These are phyloP conservation scores for Wickerhamomyces sp. DNA, from an alignment of 1,139 yeast genomes.

Conservation along the genomic window DNA sequence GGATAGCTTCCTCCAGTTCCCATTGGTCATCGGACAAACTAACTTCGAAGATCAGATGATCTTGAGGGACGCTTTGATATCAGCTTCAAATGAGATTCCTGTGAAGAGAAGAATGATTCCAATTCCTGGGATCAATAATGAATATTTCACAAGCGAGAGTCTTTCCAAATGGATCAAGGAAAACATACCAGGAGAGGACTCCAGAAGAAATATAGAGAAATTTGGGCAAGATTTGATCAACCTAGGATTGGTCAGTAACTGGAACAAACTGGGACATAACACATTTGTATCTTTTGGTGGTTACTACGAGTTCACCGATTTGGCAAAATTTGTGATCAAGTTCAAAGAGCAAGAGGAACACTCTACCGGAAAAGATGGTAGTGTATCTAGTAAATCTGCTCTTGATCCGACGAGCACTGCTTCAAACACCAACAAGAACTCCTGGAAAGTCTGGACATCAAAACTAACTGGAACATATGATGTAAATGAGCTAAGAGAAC, in stretches of 20 bases:
- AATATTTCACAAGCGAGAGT: constrained; percentile 17
- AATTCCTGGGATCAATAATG: constrained; percentile 24
- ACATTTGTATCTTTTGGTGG: constrained; percentile 20
- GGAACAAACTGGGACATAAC: constrained; percentile 19
- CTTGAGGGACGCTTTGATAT: constrained; percentile 16
- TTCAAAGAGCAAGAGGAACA: constrained; percentile 8
- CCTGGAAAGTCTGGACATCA: constrained; percentile 16
- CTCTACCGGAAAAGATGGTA: not conserved
- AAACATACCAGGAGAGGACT: constrained; percentile 12
- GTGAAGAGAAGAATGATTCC: constrained; percentile 23
- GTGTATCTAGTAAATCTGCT: not conserved
- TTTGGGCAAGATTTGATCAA: constrained; percentile 22
- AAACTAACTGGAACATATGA: constrained; percentile 9
- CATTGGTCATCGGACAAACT: constrained; percentile 21
- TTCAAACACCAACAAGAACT: constrained; percentile 1
- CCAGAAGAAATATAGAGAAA: constrained; percentile 17
- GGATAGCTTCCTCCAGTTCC: constrained; percentile 18
- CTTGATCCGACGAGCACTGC: not conserved
- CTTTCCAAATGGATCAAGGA: constrained; percentile 15
- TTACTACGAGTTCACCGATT: constrained; percentile 24
- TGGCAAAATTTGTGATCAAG: constrained; percentile 19
- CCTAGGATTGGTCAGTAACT: constrained; percentile 18
- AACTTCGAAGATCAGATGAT: constrained; percentile 12
- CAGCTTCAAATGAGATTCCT: constrained; percentile 19
- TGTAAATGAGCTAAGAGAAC: constrained; percentile 8